A percentile compares a stretch with the other conserved stretches of the same genome.
Evolutionary conservation across 768 basidiomycete species (phyloP).

Genomic region (Obba rivulosa): DNA sequence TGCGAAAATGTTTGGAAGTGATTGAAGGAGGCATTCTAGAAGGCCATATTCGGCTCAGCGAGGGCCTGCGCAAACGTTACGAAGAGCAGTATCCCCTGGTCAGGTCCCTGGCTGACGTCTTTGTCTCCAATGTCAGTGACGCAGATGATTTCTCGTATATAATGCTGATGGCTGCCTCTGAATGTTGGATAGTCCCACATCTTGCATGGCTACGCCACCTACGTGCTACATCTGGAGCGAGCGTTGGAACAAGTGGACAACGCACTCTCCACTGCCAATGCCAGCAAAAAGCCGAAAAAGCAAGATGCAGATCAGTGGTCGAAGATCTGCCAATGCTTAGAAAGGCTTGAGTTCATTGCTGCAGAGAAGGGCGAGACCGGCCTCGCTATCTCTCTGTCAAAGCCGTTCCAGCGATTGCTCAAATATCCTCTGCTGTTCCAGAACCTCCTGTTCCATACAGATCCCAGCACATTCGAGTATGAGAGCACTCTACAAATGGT

Average conservation of each 20-base stretch:
- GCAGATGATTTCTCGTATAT: slow-evolving; percentile 3
- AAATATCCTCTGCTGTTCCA: slow-evolving; percentile 98
- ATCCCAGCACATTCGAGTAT: slow-evolving; percentile 96
- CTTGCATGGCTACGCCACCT: slow-evolving; percentile 88
- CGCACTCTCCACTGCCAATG: slow-evolving; percentile 54
- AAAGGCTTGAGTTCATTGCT: slow-evolving; percentile 74
- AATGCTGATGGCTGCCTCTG: slow-evolving; percentile 16
- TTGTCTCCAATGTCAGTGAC: slow-evolving; percentile 78
- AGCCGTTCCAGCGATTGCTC: slow-evolving; percentile 93
- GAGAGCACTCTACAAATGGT: slow-evolving; percentile 96
- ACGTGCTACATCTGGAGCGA: slow-evolving; percentile 90
- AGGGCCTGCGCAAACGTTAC: slow-evolving; percentile 83
- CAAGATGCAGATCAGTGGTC: slow-evolving; percentile 77
- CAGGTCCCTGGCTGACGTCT: slow-evolving; percentile 91
- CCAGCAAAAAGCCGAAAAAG: slow-evolving; percentile 75
- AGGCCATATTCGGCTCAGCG: slow-evolving; percentile 82
- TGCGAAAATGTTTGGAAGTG: slow-evolving; percentile 81
- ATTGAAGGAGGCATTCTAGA: slow-evolving; percentile 83
- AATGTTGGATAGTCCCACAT: slow-evolving; percentile 68
- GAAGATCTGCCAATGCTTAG: slow-evolving; percentile 68
- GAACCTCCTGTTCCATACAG: slow-evolving; percentile 93
- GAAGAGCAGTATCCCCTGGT: slow-evolving; percentile 96
- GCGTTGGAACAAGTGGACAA: slow-evolving; percentile 86
- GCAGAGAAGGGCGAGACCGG: slow-evolving; percentile 89
- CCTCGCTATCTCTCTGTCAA: slow-evolving; percentile 90